Evolutionary conservation across 305 asterid species (phyloP).

Genomic region (Fraxinus sp.): DNA sequence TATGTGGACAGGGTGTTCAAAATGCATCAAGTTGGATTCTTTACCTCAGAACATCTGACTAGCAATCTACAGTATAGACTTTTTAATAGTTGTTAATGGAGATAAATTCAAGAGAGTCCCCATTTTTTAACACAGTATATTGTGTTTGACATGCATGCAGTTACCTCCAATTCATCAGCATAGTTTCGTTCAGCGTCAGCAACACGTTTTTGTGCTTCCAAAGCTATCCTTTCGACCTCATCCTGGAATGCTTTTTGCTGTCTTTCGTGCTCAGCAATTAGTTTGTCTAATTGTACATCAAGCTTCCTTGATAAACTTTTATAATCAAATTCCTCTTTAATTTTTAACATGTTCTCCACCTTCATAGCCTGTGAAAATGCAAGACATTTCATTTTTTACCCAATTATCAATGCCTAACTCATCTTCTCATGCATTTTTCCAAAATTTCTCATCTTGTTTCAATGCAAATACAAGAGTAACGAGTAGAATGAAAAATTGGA

Average conservation of each 20-base stretch:
- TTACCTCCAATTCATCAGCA: conserved; percentile 72
- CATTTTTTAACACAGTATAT: not conserved
- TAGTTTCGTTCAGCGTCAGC: conserved; percentile 63
- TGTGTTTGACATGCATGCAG: conserved; percentile 1
- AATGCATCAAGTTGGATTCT: not conserved
- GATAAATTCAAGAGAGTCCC: not conserved
- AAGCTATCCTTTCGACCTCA: conserved; percentile 63
- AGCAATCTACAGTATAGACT: conserved; percentile 1
- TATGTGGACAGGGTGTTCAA: not conserved
- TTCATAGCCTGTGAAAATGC: conserved; percentile 71
- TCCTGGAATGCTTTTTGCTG: conserved; percentile 69
- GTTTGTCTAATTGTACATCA: conserved; percentile 68
- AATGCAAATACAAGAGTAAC: not conserved
- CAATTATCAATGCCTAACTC: not conserved
- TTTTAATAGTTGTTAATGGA: not conserved
- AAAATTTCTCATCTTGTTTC: conserved; percentile 9
- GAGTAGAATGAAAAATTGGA: conserved; percentile 2
- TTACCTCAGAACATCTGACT: conserved; percentile 1
- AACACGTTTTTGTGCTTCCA: conserved; percentile 68
- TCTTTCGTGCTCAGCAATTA: conserved; percentile 81
- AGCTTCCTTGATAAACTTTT: conserved; percentile 81
- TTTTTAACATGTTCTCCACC: conserved; percentile 90
- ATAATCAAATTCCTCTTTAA: conserved; percentile 92
- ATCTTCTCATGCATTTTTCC: not conserved
- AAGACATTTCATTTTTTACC: conserved; percentile 1